A percentile compares a stretch with the other conserved stretches of the same genome.
phyloP scores from a whole-genome alignment of 2,329 filamentous ascomycete species.

The Colletotrichum lindemuthianum region DNA sequence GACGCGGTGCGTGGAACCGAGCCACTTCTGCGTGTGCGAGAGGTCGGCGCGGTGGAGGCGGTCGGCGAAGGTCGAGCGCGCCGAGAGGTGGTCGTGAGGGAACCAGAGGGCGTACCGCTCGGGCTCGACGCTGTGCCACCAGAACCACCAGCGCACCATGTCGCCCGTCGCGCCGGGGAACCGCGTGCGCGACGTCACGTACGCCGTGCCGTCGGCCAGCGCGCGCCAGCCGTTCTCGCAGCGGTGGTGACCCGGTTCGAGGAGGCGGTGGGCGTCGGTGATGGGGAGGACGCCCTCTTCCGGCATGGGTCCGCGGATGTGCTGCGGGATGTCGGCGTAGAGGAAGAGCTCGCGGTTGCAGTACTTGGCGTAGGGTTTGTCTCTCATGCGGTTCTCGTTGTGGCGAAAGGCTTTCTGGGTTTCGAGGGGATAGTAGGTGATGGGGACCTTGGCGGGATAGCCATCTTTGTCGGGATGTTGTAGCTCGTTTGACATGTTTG shows the following conservation, averaged over 20 bases:
- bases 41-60: conserved; percentile 27
- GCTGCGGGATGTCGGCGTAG: conserved; percentile 27
- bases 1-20: conserved; percentile 31
- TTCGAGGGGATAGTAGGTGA: conserved; percentile 26
- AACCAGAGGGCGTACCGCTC: conserved; percentile 35
- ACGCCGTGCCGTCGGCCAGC: conserved; percentile 24
- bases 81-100: conserved; percentile 24
- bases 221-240: conserved; percentile 29
- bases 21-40: conserved; percentile 33
- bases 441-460: conserved; percentile 22
- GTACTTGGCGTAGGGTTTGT: conserved; percentile 29
- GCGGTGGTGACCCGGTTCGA: conserved; percentile 26
- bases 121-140: conserved; percentile 34
- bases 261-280: conserved; percentile 6
- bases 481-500: conserved; percentile 1
- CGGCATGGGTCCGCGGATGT: conserved; percentile 25
- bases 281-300: conserved; percentile 15
- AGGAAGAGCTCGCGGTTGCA: conserved; percentile 18
- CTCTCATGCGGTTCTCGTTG: conserved; percentile 23
- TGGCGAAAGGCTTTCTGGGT: conserved; percentile 23
- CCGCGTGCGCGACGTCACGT: conserved; percentile 27
- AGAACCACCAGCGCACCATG: conserved; percentile 34
- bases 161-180: conserved; percentile 30
- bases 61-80: conserved; percentile 25
- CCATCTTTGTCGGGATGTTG: conserved; percentile 21